Conservation (phyloP, 2,329 filamentous ascomycete genomes). For the Thermomyces lanuginosus region DNA sequence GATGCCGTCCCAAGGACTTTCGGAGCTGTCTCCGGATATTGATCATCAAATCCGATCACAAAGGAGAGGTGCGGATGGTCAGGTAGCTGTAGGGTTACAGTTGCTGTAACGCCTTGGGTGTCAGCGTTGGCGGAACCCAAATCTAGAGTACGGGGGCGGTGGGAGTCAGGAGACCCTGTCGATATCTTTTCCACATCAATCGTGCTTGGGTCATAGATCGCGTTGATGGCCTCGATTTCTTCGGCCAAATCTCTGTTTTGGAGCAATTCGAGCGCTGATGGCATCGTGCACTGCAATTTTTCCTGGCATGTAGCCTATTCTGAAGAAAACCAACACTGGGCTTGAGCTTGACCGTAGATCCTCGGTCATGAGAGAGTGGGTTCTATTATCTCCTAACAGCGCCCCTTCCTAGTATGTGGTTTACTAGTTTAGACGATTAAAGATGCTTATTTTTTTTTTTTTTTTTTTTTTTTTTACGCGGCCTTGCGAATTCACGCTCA, state of each 20-base stretch:
- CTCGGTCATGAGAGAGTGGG: too few species aligned
- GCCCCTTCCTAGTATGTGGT: too few species aligned
- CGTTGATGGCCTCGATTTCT: constrained; percentile 33
- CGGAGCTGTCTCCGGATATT: constrained; percentile 63
- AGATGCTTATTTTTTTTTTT: too few species aligned
- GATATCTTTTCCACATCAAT: constrained; percentile 34
- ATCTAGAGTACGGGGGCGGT: constrained; percentile 13
- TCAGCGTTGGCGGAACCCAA: constrained; percentile 10
- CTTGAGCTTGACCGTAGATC: too few species aligned
- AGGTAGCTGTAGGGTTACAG: constrained; percentile 50
- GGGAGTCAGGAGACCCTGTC: too few species aligned
- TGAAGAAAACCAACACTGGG: too few species aligned
- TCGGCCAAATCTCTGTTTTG: constrained; percentile 27
- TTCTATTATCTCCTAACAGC: too few species aligned
- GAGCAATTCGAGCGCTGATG: constrained; percentile 10
- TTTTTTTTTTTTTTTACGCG: too few species aligned
- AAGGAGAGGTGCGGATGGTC: constrained; percentile 33
- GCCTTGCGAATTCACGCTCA: too few species aligned
- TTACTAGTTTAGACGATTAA: too few species aligned
- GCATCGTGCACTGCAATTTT: constrained; percentile 8
- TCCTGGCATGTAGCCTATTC: background rate
- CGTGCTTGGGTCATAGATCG: constrained; percentile 49
- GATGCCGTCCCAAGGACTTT: constrained; percentile 62
- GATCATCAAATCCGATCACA: constrained; percentile 47
- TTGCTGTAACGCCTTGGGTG: constrained; percentile 12